phyloP scores from a whole-genome alignment of 2,329 filamentous ascomycete genomes.

The Curvularia spicifera region DNA sequence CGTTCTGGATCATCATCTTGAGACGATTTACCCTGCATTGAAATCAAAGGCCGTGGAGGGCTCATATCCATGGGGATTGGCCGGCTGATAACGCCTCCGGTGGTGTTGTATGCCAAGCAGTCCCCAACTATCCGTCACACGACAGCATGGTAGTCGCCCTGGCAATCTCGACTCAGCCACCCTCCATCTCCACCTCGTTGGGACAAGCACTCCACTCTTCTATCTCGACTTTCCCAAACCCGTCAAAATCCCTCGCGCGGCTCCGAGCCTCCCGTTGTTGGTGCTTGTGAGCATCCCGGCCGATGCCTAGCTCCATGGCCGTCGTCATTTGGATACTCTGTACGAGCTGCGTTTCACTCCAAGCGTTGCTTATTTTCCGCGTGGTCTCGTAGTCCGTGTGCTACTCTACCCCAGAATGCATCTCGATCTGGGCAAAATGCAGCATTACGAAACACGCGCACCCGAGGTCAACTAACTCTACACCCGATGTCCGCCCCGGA shows the following conservation, averaged over 20 bases:
- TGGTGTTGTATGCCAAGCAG: constrained; percentile 15
- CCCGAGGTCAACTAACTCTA: background rate
- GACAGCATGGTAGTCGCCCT: constrained; percentile 16
- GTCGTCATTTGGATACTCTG: constrained; percentile 4
- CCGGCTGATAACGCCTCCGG: constrained; percentile 14
- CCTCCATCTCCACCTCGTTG: constrained; percentile 20
- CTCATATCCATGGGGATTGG: constrained; percentile 16
- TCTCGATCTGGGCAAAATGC: constrained; percentile 3
- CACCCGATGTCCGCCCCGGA: constrained; percentile 6
- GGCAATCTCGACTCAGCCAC: constrained; percentile 21
- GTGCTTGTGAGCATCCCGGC: constrained; percentile 7
- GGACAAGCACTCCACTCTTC: constrained; percentile 16
- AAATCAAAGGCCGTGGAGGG: constrained; percentile 8
- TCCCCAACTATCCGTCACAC: constrained; percentile 16
- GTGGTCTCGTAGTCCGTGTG: constrained; percentile 1
- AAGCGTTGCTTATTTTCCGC: constrained; percentile 6
- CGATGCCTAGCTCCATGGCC: constrained; percentile 9
- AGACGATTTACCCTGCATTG: constrained; percentile 11
- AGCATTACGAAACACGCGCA: constrained; percentile 3
- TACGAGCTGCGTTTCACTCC: constrained; percentile 1
- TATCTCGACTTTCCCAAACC: constrained; percentile 18
- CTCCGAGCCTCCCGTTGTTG: constrained; percentile 11
- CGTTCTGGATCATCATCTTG: constrained; percentile 22
- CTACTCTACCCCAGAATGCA: background rate
- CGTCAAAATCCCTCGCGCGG: constrained; percentile 18